A percentile compares a stretch with the other conserved stretches of the same genome.
Evolutionary conservation across 1,139 yeast genomes (phyloP).

Genomic region (Pichia inconspicua): DNA sequence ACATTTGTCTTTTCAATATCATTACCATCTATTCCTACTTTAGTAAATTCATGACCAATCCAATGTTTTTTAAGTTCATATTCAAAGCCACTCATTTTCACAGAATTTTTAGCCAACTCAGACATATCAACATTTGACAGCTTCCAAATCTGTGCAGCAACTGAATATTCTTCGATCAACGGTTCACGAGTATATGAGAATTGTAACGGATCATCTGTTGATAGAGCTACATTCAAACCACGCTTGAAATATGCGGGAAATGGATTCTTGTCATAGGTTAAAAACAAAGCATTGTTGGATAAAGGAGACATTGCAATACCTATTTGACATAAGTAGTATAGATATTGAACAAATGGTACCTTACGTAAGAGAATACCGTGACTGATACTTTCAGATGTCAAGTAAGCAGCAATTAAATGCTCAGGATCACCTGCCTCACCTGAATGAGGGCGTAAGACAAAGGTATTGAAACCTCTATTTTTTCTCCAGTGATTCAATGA

Average conservation of each 20-base stretch:
- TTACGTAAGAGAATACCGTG: slow-evolving; percentile 93
- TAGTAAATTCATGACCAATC: slow-evolving; percentile 68
- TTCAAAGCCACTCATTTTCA: slow-evolving; percentile 89
- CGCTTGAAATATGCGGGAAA: slow-evolving; percentile 82
- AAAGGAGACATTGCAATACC: slow-evolving; percentile 99
- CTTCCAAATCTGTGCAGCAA: slow-evolving; percentile 95
- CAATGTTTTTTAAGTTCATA: slow-evolving; percentile 77
- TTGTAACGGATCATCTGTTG: slow-evolving; percentile 91
- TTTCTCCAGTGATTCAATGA: slow-evolving; percentile 78
- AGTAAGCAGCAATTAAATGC: slow-evolving; percentile 82
- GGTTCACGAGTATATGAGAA: slow-evolving; percentile 96
- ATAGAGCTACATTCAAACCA: slow-evolving; percentile 87
- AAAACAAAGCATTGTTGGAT: slow-evolving; percentile 89
- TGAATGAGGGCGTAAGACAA: slow-evolving; percentile 92
- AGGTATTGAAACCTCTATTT: slow-evolving; percentile 69
- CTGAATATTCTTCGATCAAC: slow-evolving; percentile 93
- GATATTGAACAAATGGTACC: slow-evolving; percentile 87
- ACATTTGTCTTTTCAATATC: slow-evolving; percentile 92
- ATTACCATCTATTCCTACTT: slow-evolving; percentile 64
- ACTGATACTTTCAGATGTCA: slow-evolving; percentile 86
- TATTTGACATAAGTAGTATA: slow-evolving; percentile 87
- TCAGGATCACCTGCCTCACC: slow-evolving; percentile 99
- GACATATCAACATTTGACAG: slow-evolving; percentile 94
- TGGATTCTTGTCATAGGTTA: slow-evolving; percentile 92
- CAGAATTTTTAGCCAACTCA: slow-evolving; percentile 79